A percentile compares a stretch with the other conserved stretches of the same genome.
phyloP scores from a whole-genome alignment of 192 early-diverging fungal species.

The Umbelopsis isabellina region DNA sequence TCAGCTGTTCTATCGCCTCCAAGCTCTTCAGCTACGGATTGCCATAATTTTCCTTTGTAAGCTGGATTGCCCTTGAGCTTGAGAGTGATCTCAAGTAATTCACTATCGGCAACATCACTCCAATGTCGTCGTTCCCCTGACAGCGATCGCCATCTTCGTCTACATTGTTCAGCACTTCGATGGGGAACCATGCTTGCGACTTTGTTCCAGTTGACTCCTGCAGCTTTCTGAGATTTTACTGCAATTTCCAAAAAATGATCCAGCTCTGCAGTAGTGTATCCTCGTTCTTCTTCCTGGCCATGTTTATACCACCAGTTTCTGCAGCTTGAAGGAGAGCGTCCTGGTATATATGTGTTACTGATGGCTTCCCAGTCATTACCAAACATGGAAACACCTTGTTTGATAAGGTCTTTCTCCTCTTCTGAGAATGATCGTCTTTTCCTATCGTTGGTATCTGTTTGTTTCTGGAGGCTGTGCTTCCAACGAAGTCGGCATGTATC shows the following conservation, averaged over 20 bases:
- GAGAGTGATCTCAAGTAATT: constrained; percentile 22
- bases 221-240: background rate
- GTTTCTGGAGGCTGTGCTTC: background rate
- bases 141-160: constrained; percentile 11
- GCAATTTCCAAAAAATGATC: constrained; percentile 15
- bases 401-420: constrained; percentile 27
- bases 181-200: constrained; percentile 21
- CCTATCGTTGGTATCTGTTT: background rate
- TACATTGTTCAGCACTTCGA: constrained; percentile 13
- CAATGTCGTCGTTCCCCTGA: constrained; percentile 1
- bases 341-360: constrained; percentile 27
- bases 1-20: background rate
- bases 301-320: constrained; percentile 32
- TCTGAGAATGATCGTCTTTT: constrained; percentile 4
- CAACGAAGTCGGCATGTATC: background rate
- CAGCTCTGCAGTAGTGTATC: constrained; percentile 22
- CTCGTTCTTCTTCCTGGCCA: background rate
- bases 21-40: background rate
- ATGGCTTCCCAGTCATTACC: constrained; percentile 36
- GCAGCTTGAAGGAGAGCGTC: constrained; percentile 24
- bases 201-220: constrained; percentile 5
- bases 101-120: constrained; percentile 24
- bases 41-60: background rate
- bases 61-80: constrained; percentile 12
- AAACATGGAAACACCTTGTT: constrained; percentile 39